phyloP scores from a whole-genome alignment of 345 rosid species.

The Eucalyptus caleyi region DNA sequence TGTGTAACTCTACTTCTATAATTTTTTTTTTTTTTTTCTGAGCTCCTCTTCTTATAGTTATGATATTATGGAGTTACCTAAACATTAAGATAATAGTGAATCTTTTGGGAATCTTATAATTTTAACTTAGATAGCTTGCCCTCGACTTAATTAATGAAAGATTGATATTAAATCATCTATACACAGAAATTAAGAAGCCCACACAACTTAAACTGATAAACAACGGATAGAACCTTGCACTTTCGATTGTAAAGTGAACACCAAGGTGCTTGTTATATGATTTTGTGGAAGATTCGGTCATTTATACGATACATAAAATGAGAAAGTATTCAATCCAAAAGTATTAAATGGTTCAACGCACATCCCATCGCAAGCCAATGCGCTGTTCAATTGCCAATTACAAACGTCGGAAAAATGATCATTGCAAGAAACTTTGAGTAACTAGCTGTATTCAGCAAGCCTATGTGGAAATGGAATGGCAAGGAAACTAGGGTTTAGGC shows the following conservation, averaged over 20 bases:
- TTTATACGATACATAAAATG: accelerated
- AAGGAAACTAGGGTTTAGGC: not conserved
- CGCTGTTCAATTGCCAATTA: not conserved
- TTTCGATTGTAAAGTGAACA: too few relatives aligned
- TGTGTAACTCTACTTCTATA: not conserved
- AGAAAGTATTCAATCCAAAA: not conserved
- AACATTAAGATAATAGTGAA: not conserved
- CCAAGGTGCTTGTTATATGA: not conserved
- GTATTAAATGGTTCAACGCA: not conserved
- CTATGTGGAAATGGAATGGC: not conserved
- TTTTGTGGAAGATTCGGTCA: not conserved
- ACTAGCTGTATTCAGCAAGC: not conserved
- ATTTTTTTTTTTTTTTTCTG: not conserved
- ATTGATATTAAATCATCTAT: not conserved
- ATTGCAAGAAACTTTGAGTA: not conserved
- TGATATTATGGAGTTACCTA: not conserved
- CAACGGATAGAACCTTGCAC: not conserved
- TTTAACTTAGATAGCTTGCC: not conserved
- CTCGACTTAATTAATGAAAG: not conserved
- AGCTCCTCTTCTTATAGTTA: not conserved
- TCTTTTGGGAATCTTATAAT: not conserved
- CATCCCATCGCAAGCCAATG: not conserved
- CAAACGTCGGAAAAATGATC: not conserved
- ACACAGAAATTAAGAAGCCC: not conserved
- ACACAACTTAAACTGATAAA: not conserved